Evolutionary conservation across 2,329 filamentous ascomycete species (phyloP).

Genomic region (Chrysosporium keratinophilum): DNA sequence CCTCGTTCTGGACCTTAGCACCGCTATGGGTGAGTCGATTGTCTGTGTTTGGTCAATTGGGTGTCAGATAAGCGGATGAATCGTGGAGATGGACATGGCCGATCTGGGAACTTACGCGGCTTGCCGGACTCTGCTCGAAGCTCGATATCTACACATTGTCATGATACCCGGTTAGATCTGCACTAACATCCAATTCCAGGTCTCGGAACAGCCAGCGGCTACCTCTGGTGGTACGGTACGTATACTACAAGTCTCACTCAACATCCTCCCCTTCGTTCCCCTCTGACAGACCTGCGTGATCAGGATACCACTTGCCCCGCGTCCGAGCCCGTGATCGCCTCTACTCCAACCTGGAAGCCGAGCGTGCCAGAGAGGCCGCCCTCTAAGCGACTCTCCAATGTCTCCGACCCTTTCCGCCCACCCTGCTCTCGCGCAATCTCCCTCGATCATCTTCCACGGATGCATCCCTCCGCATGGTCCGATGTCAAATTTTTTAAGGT

Average conservation of each 20-base stretch:
- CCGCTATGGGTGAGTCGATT: conserved; percentile 51
- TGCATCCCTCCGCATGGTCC: too few species aligned
- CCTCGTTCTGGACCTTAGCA: conserved; percentile 56
- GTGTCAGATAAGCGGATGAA: too few species aligned
- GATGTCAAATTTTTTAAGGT: too few species aligned
- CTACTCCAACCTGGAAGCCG: conserved; percentile 54
- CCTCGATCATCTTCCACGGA: too few species aligned
- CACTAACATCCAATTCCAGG: conserved; percentile 31
- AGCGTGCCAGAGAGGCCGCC: conserved; percentile 39
- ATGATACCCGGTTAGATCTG: not conserved
- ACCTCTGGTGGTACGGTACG: conserved; percentile 58
- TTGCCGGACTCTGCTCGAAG: too few species aligned
- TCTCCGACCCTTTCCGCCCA: not conserved
- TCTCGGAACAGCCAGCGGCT: conserved; percentile 53
- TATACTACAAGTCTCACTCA: conserved; percentile 19
- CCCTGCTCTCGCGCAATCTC: too few species aligned
- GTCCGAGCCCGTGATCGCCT: conserved; percentile 53
- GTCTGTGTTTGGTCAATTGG: too few species aligned
- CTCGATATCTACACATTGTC: not conserved
- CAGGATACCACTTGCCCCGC: conserved; percentile 55
- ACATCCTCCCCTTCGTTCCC: not conserved
- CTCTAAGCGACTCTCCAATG: not conserved
- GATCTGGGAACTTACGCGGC: too few species aligned
- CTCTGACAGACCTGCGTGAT: not conserved
- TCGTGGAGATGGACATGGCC: not conserved